These are phyloP conservation scores for Boletus holoroseus DNA, from an alignment of 1,284 basidiomycete species.

Conservation along the genomic window DNA sequence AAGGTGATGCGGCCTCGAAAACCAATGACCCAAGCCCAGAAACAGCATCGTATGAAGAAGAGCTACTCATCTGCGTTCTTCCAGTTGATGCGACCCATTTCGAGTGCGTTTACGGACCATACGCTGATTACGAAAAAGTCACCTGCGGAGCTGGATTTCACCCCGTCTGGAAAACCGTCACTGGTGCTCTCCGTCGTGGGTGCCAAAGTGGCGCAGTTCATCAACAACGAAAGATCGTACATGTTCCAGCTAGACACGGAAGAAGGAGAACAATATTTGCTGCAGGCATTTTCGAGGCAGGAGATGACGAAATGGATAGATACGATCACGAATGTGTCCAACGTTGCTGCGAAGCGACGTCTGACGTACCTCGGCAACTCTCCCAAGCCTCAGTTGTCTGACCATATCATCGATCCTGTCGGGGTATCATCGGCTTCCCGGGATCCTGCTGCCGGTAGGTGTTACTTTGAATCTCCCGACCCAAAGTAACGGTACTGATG, in stretches of 20 bases:
- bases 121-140: slow-evolving; percentile 50
- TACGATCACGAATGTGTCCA: slow-evolving; percentile 62
- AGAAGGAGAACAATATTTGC: slow-evolving; percentile 74
- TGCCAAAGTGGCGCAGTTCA: slow-evolving; percentile 60
- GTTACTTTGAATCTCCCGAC: slow-evolving; percentile 1
- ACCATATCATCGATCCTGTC: slow-evolving; percentile 57
- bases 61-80: slow-evolving; percentile 76
- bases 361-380: slow-evolving; percentile 73
- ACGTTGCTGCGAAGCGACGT: slow-evolving; percentile 68
- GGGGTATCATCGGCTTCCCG: slow-evolving; percentile 35
- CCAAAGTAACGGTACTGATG: slow-evolving; percentile 3
- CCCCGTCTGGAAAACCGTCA: slow-evolving; percentile 61
- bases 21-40: slow-evolving; percentile 42
- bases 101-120: slow-evolving; percentile 71
- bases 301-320: slow-evolving; percentile 75
- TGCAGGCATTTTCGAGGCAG: slow-evolving; percentile 62
- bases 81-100: slow-evolving; percentile 80
- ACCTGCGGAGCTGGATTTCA: slow-evolving; percentile 68
- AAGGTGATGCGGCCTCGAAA: slow-evolving; percentile 64
- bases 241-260: slow-evolving; percentile 78
- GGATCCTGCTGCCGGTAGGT: slow-evolving; percentile 62
- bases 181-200: slow-evolving; percentile 69
- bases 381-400: slow-evolving; percentile 62
- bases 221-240: slow-evolving; percentile 75
- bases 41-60: slow-evolving; percentile 76